A percentile compares a stretch with the other conserved stretches of the same genome.
phyloP scores from a whole-genome alignment of 1,284 basidiomycete genomes.

The Apiotrichum sp. region DNA sequence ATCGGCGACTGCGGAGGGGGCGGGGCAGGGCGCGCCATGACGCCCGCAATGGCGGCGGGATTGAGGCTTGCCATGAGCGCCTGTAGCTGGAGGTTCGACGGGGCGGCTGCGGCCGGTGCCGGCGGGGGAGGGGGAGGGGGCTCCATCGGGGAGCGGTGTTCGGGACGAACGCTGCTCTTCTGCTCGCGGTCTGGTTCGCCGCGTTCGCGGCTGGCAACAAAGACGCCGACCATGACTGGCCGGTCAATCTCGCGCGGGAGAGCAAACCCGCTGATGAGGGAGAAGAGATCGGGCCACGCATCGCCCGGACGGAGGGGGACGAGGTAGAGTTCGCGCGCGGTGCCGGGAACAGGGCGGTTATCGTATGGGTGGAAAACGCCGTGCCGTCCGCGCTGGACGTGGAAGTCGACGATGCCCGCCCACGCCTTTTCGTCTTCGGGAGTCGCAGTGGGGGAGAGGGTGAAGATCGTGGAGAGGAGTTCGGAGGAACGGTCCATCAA shows the following conservation, averaged over 20 bases:
- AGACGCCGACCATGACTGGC: conserved; percentile 72
- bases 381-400: conserved; percentile 70
- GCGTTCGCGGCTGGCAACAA: conserved; percentile 65
- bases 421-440: conserved; percentile 52
- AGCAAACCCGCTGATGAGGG: conserved; percentile 71
- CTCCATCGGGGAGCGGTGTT: conserved; percentile 44
- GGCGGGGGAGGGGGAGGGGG: conserved; percentile 13
- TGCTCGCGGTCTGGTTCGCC: background rate
- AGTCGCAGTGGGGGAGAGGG: conserved; percentile 49
- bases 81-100: conserved; percentile 38
- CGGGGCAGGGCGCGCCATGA: background rate
- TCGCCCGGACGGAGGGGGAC: conserved; percentile 67
- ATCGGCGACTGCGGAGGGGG: background rate
- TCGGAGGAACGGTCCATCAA: conserved; percentile 71
- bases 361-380: conserved; percentile 82
- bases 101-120: conserved; percentile 9
- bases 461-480: conserved; percentile 67
- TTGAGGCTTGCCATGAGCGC: conserved; percentile 39
- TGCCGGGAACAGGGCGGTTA: conserved; percentile 55
- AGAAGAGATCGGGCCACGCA: conserved; percentile 74
- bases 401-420: conserved; percentile 60
- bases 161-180: conserved; percentile 27
- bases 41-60: conserved; percentile 20
- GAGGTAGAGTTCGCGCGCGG: conserved; percentile 81
- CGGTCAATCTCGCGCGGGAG: conserved; percentile 56